These are phyloP conservation scores for Whalleya microplaca DNA, from an alignment of 2,329 filamentous ascomycete species.

Conservation along the genomic window DNA sequence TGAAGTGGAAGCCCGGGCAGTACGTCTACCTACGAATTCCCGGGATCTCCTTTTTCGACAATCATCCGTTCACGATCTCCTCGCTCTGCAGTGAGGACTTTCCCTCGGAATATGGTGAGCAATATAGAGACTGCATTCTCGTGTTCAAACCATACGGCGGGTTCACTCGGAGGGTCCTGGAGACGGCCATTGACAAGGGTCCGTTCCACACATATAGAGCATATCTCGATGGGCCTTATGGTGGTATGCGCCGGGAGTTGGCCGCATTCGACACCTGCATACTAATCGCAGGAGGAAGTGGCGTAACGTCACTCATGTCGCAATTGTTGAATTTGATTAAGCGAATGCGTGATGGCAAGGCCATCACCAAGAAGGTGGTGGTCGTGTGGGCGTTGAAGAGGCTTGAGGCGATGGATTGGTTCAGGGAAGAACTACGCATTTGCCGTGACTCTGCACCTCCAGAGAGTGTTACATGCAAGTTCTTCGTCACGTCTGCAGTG, in stretches of 20 bases:
- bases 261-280: conserved; percentile 93
- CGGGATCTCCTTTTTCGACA: conserved; percentile 85
- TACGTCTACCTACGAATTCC: conserved; percentile 96
- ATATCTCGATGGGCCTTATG: conserved; percentile 92
- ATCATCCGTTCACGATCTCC: conserved; percentile 94
- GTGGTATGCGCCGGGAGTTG: conserved; percentile 87
- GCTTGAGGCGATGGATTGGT: conserved; percentile 96
- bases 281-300: conserved; percentile 90
- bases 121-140: conserved; percentile 85
- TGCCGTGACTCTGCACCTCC: conserved; percentile 88
- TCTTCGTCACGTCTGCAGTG: conserved; percentile 85
- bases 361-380: conserved; percentile 86
- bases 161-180: conserved; percentile 84
- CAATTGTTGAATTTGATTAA: conserved; percentile 94
- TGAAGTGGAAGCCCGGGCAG: conserved; percentile 91
- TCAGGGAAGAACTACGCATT: conserved; percentile 90
- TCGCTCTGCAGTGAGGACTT: conserved; percentile 93
- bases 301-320: conserved; percentile 90
- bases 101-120: conserved; percentile 85
- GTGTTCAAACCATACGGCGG: conserved; percentile 92
- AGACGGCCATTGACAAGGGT: conserved; percentile 81
- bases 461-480: conserved; percentile 88
- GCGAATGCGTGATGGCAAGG: conserved; percentile 92
- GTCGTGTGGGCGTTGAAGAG: conserved; percentile 94
- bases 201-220: conserved; percentile 91